Percentiles rank a stretch among this genome's conserved stretches.
phyloP scores from a whole-genome alignment of 2,329 filamentous ascomycete species.

The Ophiostoma sp. region DNA sequence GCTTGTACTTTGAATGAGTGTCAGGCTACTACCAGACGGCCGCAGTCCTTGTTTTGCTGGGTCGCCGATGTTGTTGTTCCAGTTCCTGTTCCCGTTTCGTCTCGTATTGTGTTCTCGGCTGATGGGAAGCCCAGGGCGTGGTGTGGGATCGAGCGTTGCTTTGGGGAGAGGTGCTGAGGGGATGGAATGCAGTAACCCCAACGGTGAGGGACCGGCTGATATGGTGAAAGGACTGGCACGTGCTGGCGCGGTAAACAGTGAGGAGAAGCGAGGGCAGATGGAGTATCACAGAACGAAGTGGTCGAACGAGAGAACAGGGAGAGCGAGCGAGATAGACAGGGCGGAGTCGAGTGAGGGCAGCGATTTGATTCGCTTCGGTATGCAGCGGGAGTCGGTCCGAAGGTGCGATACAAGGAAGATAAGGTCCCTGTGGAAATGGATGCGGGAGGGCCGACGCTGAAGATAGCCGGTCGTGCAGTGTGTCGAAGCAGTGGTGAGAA shows the following conservation, averaged over 20 bases:
- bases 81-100: neutral
- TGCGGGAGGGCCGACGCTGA: neutral
- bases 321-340: neutral
- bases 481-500: neutral
- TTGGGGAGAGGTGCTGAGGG: conserved; percentile 3
- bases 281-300: neutral
- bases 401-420: conserved; percentile 14
- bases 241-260: neutral
- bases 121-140: neutral
- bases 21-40: neutral
- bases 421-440: conserved; percentile 13
- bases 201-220: neutral
- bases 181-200: conserved; percentile 2
- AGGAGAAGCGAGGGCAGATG: neutral
- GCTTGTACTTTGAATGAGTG: neutral
- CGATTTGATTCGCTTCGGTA: neutral
- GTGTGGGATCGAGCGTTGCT: neutral
- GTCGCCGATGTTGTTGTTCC: neutral
- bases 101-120: conserved; percentile 2
- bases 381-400: conserved; percentile 13
- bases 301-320: neutral
- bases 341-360: neutral
- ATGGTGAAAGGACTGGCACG: neutral
- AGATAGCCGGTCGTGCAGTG: neutral
- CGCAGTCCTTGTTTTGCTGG: neutral